Evolutionary conservation across 306 rosid species (phyloP).

Genomic region (Malus orientalis): DNA sequence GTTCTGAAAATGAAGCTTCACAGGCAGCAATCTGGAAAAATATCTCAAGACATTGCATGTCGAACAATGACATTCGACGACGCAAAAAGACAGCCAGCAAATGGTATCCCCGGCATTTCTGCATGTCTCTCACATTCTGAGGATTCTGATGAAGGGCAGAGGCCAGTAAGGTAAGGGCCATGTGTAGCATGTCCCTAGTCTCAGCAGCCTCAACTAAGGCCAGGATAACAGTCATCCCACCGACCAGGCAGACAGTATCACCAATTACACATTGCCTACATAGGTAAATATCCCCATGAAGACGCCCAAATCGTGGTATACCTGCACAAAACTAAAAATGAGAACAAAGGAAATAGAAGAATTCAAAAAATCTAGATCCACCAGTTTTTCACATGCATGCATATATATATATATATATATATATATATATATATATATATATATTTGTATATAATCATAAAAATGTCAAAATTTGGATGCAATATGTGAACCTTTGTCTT

Average conservation of each 20-base stretch:
- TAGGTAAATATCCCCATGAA: constrained; percentile 72
- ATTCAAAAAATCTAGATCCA: neutral
- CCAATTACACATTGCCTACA: constrained; percentile 90
- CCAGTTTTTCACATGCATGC: neutral
- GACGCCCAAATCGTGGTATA: constrained; percentile 99
- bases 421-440: too few species aligned
- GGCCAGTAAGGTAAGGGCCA: constrained; percentile 85
- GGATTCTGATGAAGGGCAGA: constrained; percentile 92
- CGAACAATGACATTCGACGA: constrained; percentile 80
- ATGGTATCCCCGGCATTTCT: constrained; percentile 92
- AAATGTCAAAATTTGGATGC: neutral
- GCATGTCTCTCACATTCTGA: constrained; percentile 90
- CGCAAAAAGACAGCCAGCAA: constrained; percentile 91
- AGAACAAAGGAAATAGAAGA: constrained; percentile 9
- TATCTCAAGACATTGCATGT: constrained; percentile 94
- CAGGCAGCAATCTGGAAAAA: constrained; percentile 98
- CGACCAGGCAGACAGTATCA: constrained; percentile 72
- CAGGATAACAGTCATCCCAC: constrained; percentile 88
- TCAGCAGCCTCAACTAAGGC: constrained; percentile 94
- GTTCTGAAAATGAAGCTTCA: constrained; percentile 99
- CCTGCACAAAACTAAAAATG: constrained; percentile 42
- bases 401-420: too few species aligned
- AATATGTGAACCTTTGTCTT: constrained; percentile 14
- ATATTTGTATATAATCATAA: neutral
- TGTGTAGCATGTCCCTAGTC: constrained; percentile 93